These are phyloP conservation scores for Ceratobasidium sp. DNA, from an alignment of 1,284 basidiomycete genomes.

Conservation along the genomic window DNA sequence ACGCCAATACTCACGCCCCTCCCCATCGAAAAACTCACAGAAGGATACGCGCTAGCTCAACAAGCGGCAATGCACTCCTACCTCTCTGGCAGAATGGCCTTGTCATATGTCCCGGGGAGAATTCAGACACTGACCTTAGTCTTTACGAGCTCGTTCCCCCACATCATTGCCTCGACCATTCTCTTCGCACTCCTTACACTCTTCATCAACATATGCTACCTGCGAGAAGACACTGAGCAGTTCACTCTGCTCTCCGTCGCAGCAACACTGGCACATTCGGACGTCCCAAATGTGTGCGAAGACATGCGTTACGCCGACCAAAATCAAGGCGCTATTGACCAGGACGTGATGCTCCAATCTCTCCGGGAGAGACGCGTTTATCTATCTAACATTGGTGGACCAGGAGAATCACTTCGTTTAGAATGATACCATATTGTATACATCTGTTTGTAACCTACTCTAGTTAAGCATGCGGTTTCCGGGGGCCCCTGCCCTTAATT, in stretches of 20 bases:
- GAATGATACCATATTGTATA: conserved; percentile 2
- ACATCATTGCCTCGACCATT: conserved; percentile 31
- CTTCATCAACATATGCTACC: conserved; percentile 27
- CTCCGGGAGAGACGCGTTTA: conserved; percentile 6
- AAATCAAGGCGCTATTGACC: background rate
- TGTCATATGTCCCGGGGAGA: conserved; percentile 27
- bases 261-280: conserved; percentile 20
- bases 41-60: conserved; percentile 15
- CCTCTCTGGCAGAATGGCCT: conserved; percentile 25
- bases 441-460: background rate
- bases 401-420: conserved; percentile 28
- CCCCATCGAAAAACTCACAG: conserved; percentile 13
- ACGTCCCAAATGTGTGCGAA: conserved; percentile 27
- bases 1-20: conserved; percentile 9
- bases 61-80: conserved; percentile 37
- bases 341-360: conserved; percentile 15
- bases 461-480: background rate
- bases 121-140: conserved; percentile 14
- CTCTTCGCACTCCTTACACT: conserved; percentile 24
- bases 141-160: conserved; percentile 35
- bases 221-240: conserved; percentile 26
- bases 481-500: background rate
- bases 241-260: conserved; percentile 33
- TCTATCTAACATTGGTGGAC: conserved; percentile 16
- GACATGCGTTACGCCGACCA: conserved; percentile 16